Conservation (phyloP, 2,329 filamentous ascomycete species). For the Davidsoniella eucalypti region DNA sequence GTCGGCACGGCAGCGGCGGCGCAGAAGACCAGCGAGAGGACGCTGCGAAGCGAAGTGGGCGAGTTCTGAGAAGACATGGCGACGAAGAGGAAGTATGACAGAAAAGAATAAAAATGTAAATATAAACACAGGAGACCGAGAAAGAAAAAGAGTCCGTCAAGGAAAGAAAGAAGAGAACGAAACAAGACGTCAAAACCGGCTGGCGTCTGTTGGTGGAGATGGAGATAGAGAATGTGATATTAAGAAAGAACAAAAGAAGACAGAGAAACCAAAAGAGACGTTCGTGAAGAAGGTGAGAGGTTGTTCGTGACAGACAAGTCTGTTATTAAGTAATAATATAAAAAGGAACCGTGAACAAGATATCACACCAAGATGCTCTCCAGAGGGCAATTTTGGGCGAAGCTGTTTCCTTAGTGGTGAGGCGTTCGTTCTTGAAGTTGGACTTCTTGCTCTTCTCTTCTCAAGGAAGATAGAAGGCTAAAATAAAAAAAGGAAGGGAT, state of each 20-base stretch:
- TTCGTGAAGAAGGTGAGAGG: not conserved
- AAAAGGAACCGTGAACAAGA: not conserved
- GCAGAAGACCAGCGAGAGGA: conserved; percentile 27
- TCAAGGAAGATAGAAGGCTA: not conserved
- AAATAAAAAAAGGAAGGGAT: not conserved
- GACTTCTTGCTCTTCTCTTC: not conserved
- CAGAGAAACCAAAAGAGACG: not conserved
- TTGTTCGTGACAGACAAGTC: too few relatives aligned
- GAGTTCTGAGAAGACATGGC: conserved; percentile 15
- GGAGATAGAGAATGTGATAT: conserved; percentile 1
- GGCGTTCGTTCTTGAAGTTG: too few relatives aligned
- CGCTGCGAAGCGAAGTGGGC: conserved; percentile 15
- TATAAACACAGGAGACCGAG: not conserved
- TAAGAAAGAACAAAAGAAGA: conserved; percentile 4
- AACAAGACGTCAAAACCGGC: conserved; percentile 6
- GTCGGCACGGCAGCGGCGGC: conserved; percentile 28
- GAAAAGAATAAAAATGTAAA: conserved; percentile 2
- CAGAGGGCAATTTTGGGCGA: too few relatives aligned
- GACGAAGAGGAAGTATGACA: not conserved
- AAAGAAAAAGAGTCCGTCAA: not conserved
- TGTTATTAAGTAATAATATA: not conserved
- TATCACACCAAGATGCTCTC: too few relatives aligned
- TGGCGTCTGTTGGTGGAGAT: not conserved
- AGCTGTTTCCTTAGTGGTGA: not conserved
- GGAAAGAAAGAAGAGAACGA: not conserved